Percentiles rank a stretch among this genome's conserved stretches.
phyloP scores from a whole-genome alignment of 495 filamentous ascomycete species.

The Pseudoneurospora amorphoporcata region DNA sequence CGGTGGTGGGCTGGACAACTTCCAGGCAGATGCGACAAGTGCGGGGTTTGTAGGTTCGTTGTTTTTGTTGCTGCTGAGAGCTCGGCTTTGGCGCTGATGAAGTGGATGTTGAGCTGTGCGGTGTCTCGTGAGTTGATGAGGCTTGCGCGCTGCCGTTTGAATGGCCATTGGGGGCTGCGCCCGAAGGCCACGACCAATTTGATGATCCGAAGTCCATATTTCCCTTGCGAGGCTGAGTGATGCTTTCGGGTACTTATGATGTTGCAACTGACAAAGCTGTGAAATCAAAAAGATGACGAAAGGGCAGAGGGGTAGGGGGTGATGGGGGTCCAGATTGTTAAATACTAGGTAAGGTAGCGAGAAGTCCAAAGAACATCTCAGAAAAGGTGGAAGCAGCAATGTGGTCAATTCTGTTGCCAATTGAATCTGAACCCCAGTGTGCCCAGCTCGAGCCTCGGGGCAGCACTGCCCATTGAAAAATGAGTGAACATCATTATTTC shows the following conservation, averaged over 20 bases:
- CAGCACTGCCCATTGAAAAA: not conserved
- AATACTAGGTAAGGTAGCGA: not conserved
- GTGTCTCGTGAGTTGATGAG: not conserved
- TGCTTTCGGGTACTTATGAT: not conserved
- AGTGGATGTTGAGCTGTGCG: not conserved
- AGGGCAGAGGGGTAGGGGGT: not conserved
- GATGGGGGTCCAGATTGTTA: not conserved
- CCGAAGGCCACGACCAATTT: constrained; percentile 11
- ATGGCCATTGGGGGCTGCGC: not conserved
- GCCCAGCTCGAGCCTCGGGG: not conserved
- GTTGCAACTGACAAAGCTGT: not conserved
- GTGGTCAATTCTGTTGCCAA: not conserved
- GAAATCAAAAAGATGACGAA: not conserved
- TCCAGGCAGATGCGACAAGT: constrained; percentile 92
- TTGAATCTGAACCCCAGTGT: not conserved
- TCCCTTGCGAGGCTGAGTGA: not conserved
- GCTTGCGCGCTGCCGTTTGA: not conserved
- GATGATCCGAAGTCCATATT: not conserved
- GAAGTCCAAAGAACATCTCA: not conserved
- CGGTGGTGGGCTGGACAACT: constrained; percentile 65
- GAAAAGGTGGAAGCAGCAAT: not conserved
- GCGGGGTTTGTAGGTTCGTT: constrained; percentile 52
- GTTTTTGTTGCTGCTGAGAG: constrained; percentile 10
- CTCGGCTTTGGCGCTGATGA: not conserved
- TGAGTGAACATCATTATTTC: not conserved